A percentile compares a stretch with the other conserved stretches of the same genome.
phyloP scores from a whole-genome alignment of 2,329 filamentous ascomycete genomes.

The Davidsoniella neocaledoniae region DNA sequence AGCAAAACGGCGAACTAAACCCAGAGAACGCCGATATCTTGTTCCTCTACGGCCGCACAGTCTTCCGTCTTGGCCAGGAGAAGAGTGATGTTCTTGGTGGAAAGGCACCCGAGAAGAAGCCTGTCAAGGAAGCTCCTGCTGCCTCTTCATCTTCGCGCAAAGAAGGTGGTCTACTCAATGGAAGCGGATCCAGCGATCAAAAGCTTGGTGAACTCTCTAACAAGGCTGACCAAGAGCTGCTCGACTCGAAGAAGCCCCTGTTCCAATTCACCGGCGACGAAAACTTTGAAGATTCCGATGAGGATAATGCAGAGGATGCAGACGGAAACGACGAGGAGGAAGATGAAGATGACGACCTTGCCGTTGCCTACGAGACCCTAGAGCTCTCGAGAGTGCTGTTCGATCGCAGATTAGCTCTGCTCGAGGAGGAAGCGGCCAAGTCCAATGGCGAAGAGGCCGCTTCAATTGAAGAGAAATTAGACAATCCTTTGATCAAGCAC shows the following conservation, averaged over 20 bases:
- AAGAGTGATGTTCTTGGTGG: conserved; percentile 91
- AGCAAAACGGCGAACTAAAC: conserved; percentile 81
- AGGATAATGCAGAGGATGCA: conserved; percentile 37
- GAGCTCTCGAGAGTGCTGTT: conserved; percentile 59
- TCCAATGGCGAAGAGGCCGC: conserved; percentile 22
- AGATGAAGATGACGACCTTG: conserved; percentile 53
- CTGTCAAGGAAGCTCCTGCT: conserved; percentile 21
- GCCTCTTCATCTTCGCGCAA: conserved; percentile 18
- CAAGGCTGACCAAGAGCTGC: conserved; percentile 15
- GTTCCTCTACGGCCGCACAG: conserved; percentile 81
- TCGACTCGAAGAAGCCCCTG: conserved; percentile 47
- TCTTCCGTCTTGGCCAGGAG: conserved; percentile 85
- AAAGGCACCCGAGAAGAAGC: conserved; percentile 44
- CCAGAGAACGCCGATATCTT: conserved; percentile 85
- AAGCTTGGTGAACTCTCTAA: conserved; percentile 22
- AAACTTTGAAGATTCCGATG: conserved; percentile 74
- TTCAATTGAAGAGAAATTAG: conserved; percentile 21
- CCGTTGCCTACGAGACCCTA: conserved; percentile 68
- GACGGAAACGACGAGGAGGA: conserved; percentile 26
- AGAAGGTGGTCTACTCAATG: conserved; percentile 27
- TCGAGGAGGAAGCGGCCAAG: conserved; percentile 11
- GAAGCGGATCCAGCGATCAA: conserved; percentile 27
- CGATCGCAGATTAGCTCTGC: conserved; percentile 32
- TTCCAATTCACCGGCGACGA: conserved; percentile 93
- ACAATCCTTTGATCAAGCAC: conserved; percentile 31